Evolutionary conservation across 345 rosid genomes (phyloP).

Genomic region (Reutealis trisperma): DNA sequence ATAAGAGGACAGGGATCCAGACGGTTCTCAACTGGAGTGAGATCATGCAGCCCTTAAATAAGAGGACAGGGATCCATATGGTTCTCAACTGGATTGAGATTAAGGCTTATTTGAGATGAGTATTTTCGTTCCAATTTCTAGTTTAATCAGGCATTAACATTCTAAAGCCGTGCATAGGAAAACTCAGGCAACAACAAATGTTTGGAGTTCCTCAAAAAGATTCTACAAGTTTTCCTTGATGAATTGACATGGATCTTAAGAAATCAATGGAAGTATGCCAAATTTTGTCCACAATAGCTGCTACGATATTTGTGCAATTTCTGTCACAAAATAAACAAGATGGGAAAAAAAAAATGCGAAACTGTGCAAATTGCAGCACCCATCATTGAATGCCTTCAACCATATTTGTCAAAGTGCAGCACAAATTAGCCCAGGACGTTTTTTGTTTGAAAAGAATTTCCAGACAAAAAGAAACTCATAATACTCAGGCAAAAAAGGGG

Average conservation of each 20-base stretch:
- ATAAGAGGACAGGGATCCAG: no score
- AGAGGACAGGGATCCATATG: no score
- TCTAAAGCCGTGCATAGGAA: background rate
- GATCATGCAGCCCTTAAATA: no score
- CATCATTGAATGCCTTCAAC: background rate
- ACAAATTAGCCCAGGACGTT: background rate
- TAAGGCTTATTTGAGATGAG: no score
- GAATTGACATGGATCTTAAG: background rate
- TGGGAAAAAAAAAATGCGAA: background rate
- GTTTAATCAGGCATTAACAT: background rate
- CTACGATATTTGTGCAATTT: background rate
- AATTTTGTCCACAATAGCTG: background rate
- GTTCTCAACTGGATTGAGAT: no score
- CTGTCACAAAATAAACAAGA: background rate
- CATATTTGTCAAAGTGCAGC: background rate
- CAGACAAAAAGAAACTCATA: background rate
- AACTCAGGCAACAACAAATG: background rate
- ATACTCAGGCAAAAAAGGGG: background rate
- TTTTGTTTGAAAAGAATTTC: conserved; percentile 1
- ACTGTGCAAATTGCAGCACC: background rate
- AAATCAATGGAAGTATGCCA: background rate
- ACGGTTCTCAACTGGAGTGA: no score
- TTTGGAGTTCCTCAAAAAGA: background rate
- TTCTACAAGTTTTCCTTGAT: background rate
- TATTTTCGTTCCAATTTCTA: background rate